Conservation (phyloP, 345 rosid genomes). For the Bruguiera parviflora region DNA sequence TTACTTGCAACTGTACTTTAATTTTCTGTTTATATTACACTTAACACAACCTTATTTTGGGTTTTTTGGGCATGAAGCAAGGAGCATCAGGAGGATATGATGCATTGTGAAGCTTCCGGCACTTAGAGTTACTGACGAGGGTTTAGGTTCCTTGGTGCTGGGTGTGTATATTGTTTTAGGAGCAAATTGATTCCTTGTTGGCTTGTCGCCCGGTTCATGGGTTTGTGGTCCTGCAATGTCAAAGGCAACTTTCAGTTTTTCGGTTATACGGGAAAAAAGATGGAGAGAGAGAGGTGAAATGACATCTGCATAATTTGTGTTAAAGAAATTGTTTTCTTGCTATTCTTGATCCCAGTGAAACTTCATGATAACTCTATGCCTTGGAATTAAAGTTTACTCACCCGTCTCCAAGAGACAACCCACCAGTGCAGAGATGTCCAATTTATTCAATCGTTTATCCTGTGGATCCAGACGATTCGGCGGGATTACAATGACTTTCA, state of each 20-base stretch:
- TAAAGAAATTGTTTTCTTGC: not conserved
- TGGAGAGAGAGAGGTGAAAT: not conserved
- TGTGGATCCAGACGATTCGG: no score
- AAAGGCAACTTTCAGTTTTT: not conserved
- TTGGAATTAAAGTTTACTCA: no score
- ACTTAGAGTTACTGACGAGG: not conserved
- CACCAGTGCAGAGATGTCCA: no score
- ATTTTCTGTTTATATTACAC: slow-evolving; percentile 2
- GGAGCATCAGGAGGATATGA: slow-evolving; percentile 7
- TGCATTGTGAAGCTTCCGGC: slow-evolving; percentile 1
- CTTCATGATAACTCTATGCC: no score
- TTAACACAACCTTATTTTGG: not conserved
- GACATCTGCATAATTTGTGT: slow-evolving; percentile 1
- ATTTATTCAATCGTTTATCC: no score
- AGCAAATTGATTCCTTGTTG: slow-evolving; percentile 13
- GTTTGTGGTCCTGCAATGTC: slow-evolving; percentile 8
- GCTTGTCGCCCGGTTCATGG: slow-evolving; percentile 6
- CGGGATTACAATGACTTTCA: no score
- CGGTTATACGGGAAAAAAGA: not conserved
- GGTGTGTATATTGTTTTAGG: slow-evolving; percentile 7
- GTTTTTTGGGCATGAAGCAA: slow-evolving; percentile 1
- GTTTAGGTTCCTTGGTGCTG: slow-evolving; percentile 1
- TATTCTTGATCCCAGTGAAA: not conserved
- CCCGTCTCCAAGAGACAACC: no score
- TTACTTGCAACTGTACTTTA: not conserved